Conservation (phyloP, 176 grass and related monocot species). For the Raddia guianensis region DNA sequence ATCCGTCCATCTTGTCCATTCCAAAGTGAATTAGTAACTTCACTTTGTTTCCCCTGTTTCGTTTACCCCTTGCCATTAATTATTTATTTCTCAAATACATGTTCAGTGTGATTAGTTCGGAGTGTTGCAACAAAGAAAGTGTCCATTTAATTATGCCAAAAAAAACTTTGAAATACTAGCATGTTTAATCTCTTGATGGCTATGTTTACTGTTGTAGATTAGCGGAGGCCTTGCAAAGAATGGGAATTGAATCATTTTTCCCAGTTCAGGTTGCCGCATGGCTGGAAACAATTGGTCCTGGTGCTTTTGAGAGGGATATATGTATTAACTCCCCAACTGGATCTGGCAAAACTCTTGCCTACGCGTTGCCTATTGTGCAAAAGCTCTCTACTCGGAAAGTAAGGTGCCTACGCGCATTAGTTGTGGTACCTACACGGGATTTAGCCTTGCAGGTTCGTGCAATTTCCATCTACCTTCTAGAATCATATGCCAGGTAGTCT, state of each 20-base stretch:
- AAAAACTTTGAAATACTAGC: background rate
- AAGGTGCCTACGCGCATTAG: slow-evolving; percentile 76
- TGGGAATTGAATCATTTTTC: slow-evolving; percentile 77
- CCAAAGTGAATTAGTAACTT: background rate
- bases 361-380: slow-evolving; percentile 92
- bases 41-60: background rate
- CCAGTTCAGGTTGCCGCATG: slow-evolving; percentile 79
- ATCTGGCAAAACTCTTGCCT: slow-evolving; percentile 91
- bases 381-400: slow-evolving; percentile 54
- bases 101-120: background rate
- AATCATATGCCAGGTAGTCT: background rate
- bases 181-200: background rate
- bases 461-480: slow-evolving; percentile 18
- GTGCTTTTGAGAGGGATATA: slow-evolving; percentile 91
- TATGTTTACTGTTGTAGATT: slow-evolving; percentile 54
- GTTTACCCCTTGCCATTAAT: background rate
- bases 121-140: background rate
- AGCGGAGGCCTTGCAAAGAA: slow-evolving; percentile 59
- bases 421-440: slow-evolving; percentile 88
- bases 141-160: background rate
- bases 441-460: slow-evolving; percentile 81
- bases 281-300: slow-evolving; percentile 79
- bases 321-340: slow-evolving; percentile 97
- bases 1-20: background rate
- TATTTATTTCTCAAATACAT: slow-evolving; percentile 1